Evolutionary conservation across 768 basidiomycete genomes (phyloP), one percentile per base, ranked within the genome.

Genomic region (Basidioascus undulatus): DNA sequence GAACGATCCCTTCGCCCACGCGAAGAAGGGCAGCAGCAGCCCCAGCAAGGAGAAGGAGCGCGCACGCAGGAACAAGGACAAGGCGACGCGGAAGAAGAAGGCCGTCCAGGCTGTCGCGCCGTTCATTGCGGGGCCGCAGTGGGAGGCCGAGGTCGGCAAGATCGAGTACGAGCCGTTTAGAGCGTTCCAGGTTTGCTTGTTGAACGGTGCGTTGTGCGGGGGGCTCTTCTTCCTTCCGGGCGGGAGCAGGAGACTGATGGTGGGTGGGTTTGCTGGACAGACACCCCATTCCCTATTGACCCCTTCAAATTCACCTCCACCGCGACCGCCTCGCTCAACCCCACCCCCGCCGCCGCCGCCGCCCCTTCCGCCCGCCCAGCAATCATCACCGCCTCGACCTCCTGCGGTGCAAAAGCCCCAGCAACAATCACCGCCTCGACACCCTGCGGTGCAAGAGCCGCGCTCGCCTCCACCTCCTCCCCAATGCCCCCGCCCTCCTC

Each of bases 51-150:
- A 6, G 35, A 41, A 11, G 40, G 42, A n/a, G 31, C 30, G n/a
- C n/a, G n/a, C n/a, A n/a, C n/a, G n/a, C n/a, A n/a, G n/a, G n/a
- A n/a, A n/a, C n/a, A n/a, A n/a, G n/a, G n/a, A n/a, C n/a, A n/a
- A n/a, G n/a, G n/a, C n/a, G n/a, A n/a, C n/a, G n/a, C n/a, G n/a
- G n/a, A n/a, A n/a, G n/a, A n/a, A n/a, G n/a, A n/a, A n/a, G n/a
- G n/a, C n/a, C n/a, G n/a, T n/a, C n/a, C n/a, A n/a, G n/a, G n/a
- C n/a, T 3, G 66, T 94, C 12, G 68, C 82, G 4, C 76, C 83
- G 13, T 81, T 75, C 48, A 63, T 66, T 16, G 82, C 74, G 55
- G 86, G 86, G 3, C 83, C 86, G 23, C 67, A 67, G 43, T 86
- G 76, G 72, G 84, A 89, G 55, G 56, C 62, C 1, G 56, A 55